Base-by-base conservation (phyloP, 176 grass and related monocot genomes). In the Alopecurus myosuroides region DNA sequence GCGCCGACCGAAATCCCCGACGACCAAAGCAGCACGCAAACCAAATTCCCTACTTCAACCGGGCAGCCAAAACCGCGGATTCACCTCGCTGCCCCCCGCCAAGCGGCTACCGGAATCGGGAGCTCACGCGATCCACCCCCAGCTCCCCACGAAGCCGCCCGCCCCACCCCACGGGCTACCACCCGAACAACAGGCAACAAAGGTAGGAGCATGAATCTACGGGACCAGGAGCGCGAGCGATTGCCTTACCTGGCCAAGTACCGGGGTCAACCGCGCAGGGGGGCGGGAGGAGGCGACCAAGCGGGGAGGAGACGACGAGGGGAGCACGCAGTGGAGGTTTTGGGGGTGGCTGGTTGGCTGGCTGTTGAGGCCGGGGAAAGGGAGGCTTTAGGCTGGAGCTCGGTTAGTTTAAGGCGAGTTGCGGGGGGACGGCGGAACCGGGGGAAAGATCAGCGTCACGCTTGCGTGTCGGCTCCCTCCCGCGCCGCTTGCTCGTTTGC, bases 281-380 rank as follows among this genome's bases (percentile, higher is more conserved):
- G 62, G 19, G 62, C 7, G 26, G 46, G 34, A 53, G 22, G 23
- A 42, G 70, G 62, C 53, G 53, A 11, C 53, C n/a, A 22, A 25
- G 53, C 53, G 9, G 77, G 18, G 52, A 19, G 50, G 64, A 74
- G 75, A 4, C 26, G 58, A 61, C 22, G 50, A 20, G 15, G 40
- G 17, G 57, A 40, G 60, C 71, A 4, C 33, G 23, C 55, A 70
- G 7, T 28, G 1, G 82, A 56, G 88, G 73, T 86, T 90, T 82
- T 82, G 79, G 53, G 49, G 30, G 5, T 39, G 36, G 12, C 71
- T 23, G 18, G 69, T 10, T 7, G 37, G 77, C 44, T 7, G 37
- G 77, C 44, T 23, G 73, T 41, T 50, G 29, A 35, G 23, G 56
- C 50, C 68, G n/a, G 36, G 69, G 19, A 11, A 15, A 2, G 33